Evolutionary conservation across 192 early-diverging fungal species (phyloP), one percentile per base, ranked within the genome.

Genomic region (Spizellomyces sp.): DNA sequence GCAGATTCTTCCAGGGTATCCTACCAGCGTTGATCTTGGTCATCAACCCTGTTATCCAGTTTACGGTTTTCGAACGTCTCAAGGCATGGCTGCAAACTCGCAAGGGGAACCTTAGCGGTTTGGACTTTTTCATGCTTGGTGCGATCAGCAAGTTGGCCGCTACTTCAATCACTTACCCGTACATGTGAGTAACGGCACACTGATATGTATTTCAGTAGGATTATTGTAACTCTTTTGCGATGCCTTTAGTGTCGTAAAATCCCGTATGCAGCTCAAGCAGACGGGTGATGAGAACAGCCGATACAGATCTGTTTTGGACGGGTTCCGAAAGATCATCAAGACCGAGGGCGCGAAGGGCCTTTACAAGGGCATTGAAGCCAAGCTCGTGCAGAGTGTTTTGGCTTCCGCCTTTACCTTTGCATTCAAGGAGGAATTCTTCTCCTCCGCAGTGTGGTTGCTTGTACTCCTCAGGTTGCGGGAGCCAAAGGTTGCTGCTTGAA

Each of bases 21-120:
- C 77, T 91, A 45, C 96, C 98, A 45, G 98, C 98, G 54, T 85
- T 99, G 73, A 93, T 99, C 64, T 84, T 99, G 79, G 98, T 99
- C 57, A 95, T 93, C 84, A 99, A 99, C 84, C 98, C 98, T 52
- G 95, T 99, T 64, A 99, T 99, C 80, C 98, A 99, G 85, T 99
- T 97, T 83, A 98, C 98, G 7, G 92, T 91, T 7, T 99, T 97
- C 87, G 98, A 99, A 84, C 91, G 93, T 80, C 72, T 98, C 67
- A 94, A 94, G 87, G 84, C 82, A 55, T 78, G 74, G 22, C 64
- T 85, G 7, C 82, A 88, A 62, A 80, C 89, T 48, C 66, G 84
- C 43, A 73, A 68, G 17, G 67, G 73, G 64, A 82, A 79, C 48
- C 86, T 97, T 17, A 84, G 86, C 19, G 90, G 87, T 73, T 78